A percentile compares a stretch with the other conserved stretches of the same genome.
phyloP scores from a whole-genome alignment of 352 stramenopile species.

The Bremia lactucae region DNA sequence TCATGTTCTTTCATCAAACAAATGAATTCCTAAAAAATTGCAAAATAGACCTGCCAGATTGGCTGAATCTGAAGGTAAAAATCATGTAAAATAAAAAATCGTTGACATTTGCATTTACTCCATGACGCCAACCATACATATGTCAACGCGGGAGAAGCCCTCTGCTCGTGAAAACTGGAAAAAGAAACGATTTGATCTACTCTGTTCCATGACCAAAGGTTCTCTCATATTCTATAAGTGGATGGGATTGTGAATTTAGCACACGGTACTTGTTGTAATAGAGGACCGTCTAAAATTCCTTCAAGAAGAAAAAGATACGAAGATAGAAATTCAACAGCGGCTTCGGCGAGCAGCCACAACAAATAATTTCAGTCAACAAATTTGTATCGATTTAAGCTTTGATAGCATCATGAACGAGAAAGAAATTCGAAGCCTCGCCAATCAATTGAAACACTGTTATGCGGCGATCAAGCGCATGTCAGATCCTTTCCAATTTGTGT shows the following conservation, averaged over 20 bases:
- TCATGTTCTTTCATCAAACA: too few relatives aligned
- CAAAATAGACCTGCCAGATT: too few relatives aligned
- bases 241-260: neutral
- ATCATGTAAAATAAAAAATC: too few relatives aligned
- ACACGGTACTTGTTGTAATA: conserved; percentile 7
- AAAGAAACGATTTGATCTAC: conserved; percentile 35
- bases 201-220: conserved; percentile 55
- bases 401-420: conserved; percentile 81
- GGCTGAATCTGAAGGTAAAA: too few relatives aligned
- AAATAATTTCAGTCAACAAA: conserved; percentile 21
- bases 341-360: conserved; percentile 19
- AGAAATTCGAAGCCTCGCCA: conserved; percentile 56
- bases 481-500: conserved; percentile 50
- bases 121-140: too few relatives aligned
- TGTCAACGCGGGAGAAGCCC: too few relatives aligned
- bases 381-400: conserved; percentile 63
- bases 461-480: conserved; percentile 50
- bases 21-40: too few relatives aligned
- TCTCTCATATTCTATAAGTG: neutral
- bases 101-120: too few relatives aligned
- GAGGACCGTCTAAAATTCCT: conserved; percentile 46
- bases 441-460: conserved; percentile 74
- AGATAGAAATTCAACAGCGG: conserved; percentile 17
- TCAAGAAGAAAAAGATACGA: conserved; percentile 27
- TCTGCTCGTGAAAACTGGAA: too few relatives aligned